Base-by-base conservation (phyloP, 306 rosid genomes). In the Prunus dulcis region DNA sequence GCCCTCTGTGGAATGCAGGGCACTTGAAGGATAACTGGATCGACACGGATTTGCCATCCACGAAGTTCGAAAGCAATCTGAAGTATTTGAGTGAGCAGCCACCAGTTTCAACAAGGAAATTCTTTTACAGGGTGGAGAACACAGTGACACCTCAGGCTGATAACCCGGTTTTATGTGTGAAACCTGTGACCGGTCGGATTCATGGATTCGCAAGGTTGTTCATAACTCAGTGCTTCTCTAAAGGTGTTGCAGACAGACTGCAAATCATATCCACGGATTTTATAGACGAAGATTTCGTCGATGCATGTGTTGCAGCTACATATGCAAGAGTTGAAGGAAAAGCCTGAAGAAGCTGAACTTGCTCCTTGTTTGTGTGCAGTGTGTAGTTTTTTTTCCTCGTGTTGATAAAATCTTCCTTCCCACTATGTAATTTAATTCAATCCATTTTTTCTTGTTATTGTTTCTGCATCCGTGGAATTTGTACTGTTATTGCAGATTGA, bases 91-190 rank as follows among this genome's bases (percentile, higher is more conserved):
- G 89, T 32, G 86, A 89, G 71, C 96, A 92, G 17, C 79, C 89
- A 1, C 81, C 92, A 8, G 92, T 83, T 51, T 17, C 84, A 8
- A 75, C 88, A 0, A 84, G 98, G 77, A 90, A 87, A 18, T 94
- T 73, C 80, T 94, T 94, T 65, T 92, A 94, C 53, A 89, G 97
- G 83, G 89, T 94, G 83, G 97, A 94, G 91, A 94, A 94, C 70
- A 94, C 96, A 12, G 95, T 83, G n/a, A 94, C 97, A 0, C 96
- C 98, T 0, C 88, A 87, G 60, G 77, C 96, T 1, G 93, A 94
- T 82, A 94, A 92, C 41, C 97, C 95, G 0, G 72, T 92, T 20
- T 12, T 92, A 80, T 91, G 97, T 43, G 98, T 92, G 25, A 90
- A 80, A 69, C 95, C 97, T 1, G 98, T 90, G 67, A 92, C 98